Base-by-base conservation (phyloP, 108 stramenopile genomes). In the Nitzschia palea region DNA sequence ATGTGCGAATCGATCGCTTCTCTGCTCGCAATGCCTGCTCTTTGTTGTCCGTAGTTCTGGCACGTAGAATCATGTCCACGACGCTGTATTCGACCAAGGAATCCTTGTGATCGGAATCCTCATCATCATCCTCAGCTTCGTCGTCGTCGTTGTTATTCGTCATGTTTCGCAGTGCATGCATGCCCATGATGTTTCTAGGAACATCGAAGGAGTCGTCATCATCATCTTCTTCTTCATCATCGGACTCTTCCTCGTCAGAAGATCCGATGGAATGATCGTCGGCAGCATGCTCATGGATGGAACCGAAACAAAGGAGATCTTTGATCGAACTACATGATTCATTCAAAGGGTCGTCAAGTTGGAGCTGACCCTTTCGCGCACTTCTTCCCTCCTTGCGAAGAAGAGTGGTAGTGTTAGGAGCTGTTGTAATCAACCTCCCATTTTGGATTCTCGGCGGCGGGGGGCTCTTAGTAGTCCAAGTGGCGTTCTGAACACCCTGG, bases 261-360 rank as follows among this genome's bases (percentile, higher is more conserved):
- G 54, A 55, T 5, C n/a, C 54, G 4, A 31, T 8, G 30, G 54
- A 55, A 6, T 55, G 27, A 55, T 55, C 25, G 54, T 55, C 54
- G 14, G 30, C 6, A 55, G n/a, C n/a, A n/a, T 55, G 6, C 30
- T 55, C 54, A 31, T 55, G 22, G 17, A 55, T 55, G 5, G 54
- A 25, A 17, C 54, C 54, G 30, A 55, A 55, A 29, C 3, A 8
- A 29, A 55, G 54, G 4, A 28, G 28, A 3, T 55, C 54, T 20
- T 55, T 55, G 54, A 55, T 55, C 14, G 54, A 55, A 9, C 27
- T 32, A 6, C 5, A 55, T 4, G 54, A 55, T 5, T 27, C 54
- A 31, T 14, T 32, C 54, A n/a, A 55, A 8, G 9, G 5, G n/a
- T 48, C 22, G 22, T 48, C 47, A 4, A 12, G 47, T 18, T 18